A percentile compares a stretch with the other conserved stretches of the same genome.
Conservation (phyloP, 495 filamentous ascomycete species). For the Pyrenula massariospora region DNA sequence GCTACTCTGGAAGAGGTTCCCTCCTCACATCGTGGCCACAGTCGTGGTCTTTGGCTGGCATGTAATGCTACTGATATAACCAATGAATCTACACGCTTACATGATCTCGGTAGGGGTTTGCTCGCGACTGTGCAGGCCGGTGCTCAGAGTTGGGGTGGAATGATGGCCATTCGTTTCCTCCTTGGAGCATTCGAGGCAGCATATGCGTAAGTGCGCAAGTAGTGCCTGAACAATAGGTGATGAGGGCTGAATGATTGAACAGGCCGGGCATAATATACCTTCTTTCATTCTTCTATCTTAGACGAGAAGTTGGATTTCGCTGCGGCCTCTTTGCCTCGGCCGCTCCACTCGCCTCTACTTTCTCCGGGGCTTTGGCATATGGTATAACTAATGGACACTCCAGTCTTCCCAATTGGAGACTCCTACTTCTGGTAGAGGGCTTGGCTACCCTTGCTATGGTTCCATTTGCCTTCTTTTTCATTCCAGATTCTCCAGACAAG, state of each 20-base stretch:
- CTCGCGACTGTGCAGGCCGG: slow-evolving; percentile 25
- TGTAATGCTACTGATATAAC: slow-evolving; percentile 32
- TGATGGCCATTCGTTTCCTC: slow-evolving; percentile 25
- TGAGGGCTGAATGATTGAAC: slow-evolving; percentile 29
- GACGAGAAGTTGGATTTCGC: slow-evolving; percentile 27
- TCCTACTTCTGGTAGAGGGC: slow-evolving; percentile 58
- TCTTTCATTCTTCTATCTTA: slow-evolving; percentile 34
- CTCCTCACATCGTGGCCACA: slow-evolving; percentile 11
- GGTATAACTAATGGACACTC: slow-evolving; percentile 46
- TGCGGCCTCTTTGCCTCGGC: slow-evolving; percentile 38
- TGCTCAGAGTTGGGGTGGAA: slow-evolving; percentile 25
- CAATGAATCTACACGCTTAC: slow-evolving; percentile 24
- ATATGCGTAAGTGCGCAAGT: too few relatives aligned
- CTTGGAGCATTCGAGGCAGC: slow-evolving; percentile 28
- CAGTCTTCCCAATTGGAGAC: slow-evolving; percentile 44
- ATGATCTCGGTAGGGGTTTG: slow-evolving; percentile 22
- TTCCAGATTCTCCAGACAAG: slow-evolving; percentile 49
- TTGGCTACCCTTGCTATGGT: slow-evolving; percentile 45
- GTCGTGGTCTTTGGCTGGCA: slow-evolving; percentile 6
- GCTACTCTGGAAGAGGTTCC: slow-evolving; percentile 1
- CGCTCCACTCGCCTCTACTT: slow-evolving; percentile 34
- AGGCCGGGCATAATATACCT: slow-evolving; percentile 34
- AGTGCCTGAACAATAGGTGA: too few relatives aligned
- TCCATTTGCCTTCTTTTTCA: slow-evolving; percentile 34
- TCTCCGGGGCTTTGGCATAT: slow-evolving; percentile 38